phyloP scores from a whole-genome alignment of 1,284 basidiomycete species.

The Pseudozyma flocculosa region DNA sequence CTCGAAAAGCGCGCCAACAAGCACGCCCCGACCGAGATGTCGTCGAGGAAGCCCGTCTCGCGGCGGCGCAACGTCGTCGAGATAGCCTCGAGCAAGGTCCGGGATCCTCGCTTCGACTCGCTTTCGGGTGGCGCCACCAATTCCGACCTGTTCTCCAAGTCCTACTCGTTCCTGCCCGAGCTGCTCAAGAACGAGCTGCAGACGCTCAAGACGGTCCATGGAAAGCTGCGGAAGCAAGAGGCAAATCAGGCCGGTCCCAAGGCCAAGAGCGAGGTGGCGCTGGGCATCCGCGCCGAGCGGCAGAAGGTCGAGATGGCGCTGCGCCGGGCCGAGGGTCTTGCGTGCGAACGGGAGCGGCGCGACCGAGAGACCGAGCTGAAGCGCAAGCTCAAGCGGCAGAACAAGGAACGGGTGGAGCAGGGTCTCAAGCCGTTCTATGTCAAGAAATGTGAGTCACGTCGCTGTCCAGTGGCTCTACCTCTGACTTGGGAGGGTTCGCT shows the following conservation, averaged over 20 bases:
- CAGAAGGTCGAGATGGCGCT: slow-evolving; percentile 74
- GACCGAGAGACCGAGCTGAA: slow-evolving; percentile 63
- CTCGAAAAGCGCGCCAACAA: slow-evolving; percentile 71
- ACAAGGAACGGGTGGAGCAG: slow-evolving; percentile 49
- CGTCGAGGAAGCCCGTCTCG: slow-evolving; percentile 82
- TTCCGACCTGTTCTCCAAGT: slow-evolving; percentile 68
- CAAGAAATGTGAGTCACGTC: slow-evolving; percentile 70
- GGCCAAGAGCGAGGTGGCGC: slow-evolving; percentile 63
- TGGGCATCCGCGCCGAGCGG: slow-evolving; percentile 67
- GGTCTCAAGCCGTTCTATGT: slow-evolving; percentile 68
- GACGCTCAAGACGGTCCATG: slow-evolving; percentile 69
- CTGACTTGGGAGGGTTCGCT: background rate
- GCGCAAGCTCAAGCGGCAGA: slow-evolving; percentile 59
- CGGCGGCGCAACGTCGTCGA: slow-evolving; percentile 76
- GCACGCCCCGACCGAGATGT: slow-evolving; percentile 85
- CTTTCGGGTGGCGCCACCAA: slow-evolving; percentile 72
- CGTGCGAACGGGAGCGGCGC: slow-evolving; percentile 69
- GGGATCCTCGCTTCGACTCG: slow-evolving; percentile 86
- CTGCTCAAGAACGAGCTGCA: slow-evolving; percentile 70
- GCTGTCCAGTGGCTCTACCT: background rate
- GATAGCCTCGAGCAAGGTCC: slow-evolving; percentile 67
- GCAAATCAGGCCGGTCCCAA: slow-evolving; percentile 68
- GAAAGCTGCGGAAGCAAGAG: slow-evolving; percentile 70
- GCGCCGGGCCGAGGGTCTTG: slow-evolving; percentile 71
- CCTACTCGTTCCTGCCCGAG: slow-evolving; percentile 77